Base-by-base conservation (phyloP, 2,329 filamentous ascomycete species). In the Verticillium klebahnii region DNA sequence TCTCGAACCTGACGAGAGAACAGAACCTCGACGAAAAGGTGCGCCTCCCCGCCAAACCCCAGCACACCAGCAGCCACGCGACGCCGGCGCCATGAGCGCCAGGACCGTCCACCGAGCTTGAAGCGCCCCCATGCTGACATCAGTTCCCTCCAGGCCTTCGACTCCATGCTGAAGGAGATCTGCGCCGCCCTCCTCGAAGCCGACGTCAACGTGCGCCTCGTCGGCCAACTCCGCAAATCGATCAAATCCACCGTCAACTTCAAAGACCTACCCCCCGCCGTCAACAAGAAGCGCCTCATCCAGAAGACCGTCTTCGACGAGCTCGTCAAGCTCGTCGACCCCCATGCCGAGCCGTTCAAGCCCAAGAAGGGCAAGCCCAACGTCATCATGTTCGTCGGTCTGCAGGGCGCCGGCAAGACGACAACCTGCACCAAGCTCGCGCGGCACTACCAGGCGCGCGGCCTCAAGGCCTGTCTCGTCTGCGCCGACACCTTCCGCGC, bases 401-500 rank as follows among this genome's bases (percentile, higher is more conserved):
- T 99, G 57, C 95, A 99, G 77, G 95, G 95, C 82, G 92, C 94
- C 5, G 95, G 95, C 75, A 99, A 99, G 78, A 99, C 95, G 29
- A 99, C 95, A 1, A 96, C 94, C 14, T 98, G 95, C 84, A 99
- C 95, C 50, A 99, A 99, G 78, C 83, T 99, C 66, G 95, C 95
- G 19, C 82, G 93, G 62, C 94, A 96, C 82, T 99, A 99, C 77
- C 91, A 96, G 75, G 92, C 91, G 11, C 84, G 95, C 65, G 95
- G 95, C 0, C 96, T 98, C 83, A 92, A 92, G 76, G 86, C 93
- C 8, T 97, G 94, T 68, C 81, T 99, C 61, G 95, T 99, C 37
- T 99, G 95, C 79, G 95, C 95, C 58, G 95, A 99, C 78, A 99
- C 95, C 31, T 99, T 99, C 83, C 91, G 95, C 79, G 95, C 95